A percentile compares a stretch with the other conserved stretches of the same genome.
Conservation (phyloP, 1,139 yeast species). For the Citeromyces hawaiiensis region DNA sequence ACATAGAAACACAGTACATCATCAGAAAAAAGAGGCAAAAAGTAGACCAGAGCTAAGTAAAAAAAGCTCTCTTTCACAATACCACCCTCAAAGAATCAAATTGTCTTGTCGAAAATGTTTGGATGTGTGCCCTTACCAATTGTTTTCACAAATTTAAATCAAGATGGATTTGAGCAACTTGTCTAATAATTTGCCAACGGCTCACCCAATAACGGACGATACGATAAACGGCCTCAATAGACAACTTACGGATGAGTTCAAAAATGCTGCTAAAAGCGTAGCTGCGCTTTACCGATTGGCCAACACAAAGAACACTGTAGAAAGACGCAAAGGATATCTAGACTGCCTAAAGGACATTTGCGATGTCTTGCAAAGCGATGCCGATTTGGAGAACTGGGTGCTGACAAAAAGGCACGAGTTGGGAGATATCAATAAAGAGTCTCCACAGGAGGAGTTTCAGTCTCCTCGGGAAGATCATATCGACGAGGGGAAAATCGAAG, state of each 20-base stretch:
- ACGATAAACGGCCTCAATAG: constrained; percentile 27
- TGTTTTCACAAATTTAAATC: background rate
- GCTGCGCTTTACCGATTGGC: constrained; percentile 47
- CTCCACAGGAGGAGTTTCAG: background rate
- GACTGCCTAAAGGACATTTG: constrained; percentile 43
- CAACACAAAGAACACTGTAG: constrained; percentile 26
- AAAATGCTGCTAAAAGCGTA: constrained; percentile 51
- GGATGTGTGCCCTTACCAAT: too few species aligned
- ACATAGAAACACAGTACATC: too few species aligned
- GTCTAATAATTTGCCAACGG: constrained; percentile 34
- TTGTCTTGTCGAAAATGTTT: too few species aligned
- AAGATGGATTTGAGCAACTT: constrained; percentile 45
- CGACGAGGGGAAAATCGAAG: constrained; percentile 16
- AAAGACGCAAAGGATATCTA: constrained; percentile 39
- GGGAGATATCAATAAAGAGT: background rate
- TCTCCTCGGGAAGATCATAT: constrained; percentile 1
- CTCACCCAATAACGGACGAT: constrained; percentile 29
- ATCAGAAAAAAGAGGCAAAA: too few species aligned
- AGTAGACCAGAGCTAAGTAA: too few species aligned
- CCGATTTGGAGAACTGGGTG: constrained; percentile 1
- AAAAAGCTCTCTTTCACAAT: too few species aligned
- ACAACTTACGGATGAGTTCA: constrained; percentile 38
- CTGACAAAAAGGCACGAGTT: constrained; percentile 1
- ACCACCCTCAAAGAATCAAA: too few species aligned
- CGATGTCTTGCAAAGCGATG: constrained; percentile 12